A percentile compares a stretch with the other conserved stretches of the same genome.
Evolutionary conservation across 1,139 yeast genomes (phyloP).

Genomic region (Candida mesenterica): DNA sequence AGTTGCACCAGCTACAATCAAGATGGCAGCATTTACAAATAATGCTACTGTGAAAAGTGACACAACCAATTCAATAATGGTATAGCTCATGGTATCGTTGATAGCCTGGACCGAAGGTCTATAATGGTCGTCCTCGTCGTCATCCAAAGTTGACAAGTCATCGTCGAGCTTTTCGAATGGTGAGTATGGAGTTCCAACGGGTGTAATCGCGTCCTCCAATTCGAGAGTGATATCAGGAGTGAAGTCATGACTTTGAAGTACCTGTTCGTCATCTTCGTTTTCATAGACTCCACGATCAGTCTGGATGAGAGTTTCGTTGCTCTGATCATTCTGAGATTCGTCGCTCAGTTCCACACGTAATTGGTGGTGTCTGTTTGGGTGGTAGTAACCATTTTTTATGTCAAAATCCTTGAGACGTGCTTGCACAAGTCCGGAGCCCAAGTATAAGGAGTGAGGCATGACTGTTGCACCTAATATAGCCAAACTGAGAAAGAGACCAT

Average conservation of each 20-base stretch:
- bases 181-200: conserved; percentile 14
- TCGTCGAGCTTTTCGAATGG: conserved; percentile 15
- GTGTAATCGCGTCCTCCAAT: conserved; percentile 10
- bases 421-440: conserved; percentile 93
- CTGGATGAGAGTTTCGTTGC: too few species aligned
- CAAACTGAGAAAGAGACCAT: conserved; percentile 78
- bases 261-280: too few species aligned
- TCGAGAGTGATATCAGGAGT: background rate
- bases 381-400: conserved; percentile 51
- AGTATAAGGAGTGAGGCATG: conserved; percentile 92
- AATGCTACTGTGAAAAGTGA: conserved; percentile 79
- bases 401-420: conserved; percentile 85
- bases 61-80: conserved; percentile 72
- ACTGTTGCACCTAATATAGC: conserved; percentile 97
- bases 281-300: too few species aligned
- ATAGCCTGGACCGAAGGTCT: conserved; percentile 74
- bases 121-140: conserved; percentile 36
- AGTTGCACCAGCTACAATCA: conserved; percentile 85
- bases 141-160: conserved; percentile 13
- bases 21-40: conserved; percentile 80
- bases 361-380: background rate
- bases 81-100: conserved; percentile 63
- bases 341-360: background rate
- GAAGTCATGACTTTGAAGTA: too few species aligned
- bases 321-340: too few species aligned